Evolutionary conservation across 2,329 filamentous ascomycete genomes (phyloP).

Genomic region (Stagonosporopsis tanaceti): DNA sequence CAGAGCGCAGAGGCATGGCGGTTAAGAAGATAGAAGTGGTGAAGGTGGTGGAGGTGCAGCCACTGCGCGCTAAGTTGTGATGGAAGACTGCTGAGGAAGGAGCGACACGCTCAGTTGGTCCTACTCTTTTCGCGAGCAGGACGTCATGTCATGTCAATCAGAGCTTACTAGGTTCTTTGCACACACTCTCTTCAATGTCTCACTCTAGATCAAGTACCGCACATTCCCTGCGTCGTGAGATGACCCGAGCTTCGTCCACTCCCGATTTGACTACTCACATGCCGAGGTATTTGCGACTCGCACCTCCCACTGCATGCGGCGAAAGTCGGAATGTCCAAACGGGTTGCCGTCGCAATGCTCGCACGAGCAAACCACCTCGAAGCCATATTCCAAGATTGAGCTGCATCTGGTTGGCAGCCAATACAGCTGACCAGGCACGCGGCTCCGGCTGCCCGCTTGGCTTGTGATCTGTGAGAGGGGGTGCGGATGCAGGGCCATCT

Average conservation of each 20-base stretch:
- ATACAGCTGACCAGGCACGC: slow-evolving; percentile 15
- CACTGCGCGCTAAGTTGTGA: slow-evolving; percentile 18
- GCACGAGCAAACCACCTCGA: slow-evolving; percentile 13
- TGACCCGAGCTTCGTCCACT: slow-evolving; percentile 2
- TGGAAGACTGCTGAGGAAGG: background rate
- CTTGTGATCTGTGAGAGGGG: slow-evolving; percentile 18
- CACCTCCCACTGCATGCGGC: slow-evolving; percentile 10
- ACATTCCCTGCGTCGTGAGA: background rate
- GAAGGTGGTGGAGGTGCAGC: slow-evolving; percentile 12
- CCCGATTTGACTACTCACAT: slow-evolving; percentile 9
- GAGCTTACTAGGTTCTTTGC: background rate
- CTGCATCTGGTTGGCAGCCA: slow-evolving; percentile 12
- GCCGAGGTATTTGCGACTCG: slow-evolving; percentile 21
- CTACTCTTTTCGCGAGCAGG: background rate
- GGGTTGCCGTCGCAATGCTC: background rate
- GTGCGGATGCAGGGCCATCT: slow-evolving; percentile 14
- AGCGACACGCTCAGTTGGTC: background rate
- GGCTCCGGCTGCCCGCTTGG: slow-evolving; percentile 20
- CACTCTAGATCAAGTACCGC: background rate
- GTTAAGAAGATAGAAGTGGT: background rate
- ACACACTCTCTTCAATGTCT: background rate
- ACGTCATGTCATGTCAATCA: background rate
- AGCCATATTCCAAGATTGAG: slow-evolving; percentile 4
- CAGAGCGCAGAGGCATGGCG: background rate
- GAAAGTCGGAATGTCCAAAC: slow-evolving; percentile 21